phyloP scores from a whole-genome alignment of 108 stramenopile species.

The Epipyxis sp. region DNA sequence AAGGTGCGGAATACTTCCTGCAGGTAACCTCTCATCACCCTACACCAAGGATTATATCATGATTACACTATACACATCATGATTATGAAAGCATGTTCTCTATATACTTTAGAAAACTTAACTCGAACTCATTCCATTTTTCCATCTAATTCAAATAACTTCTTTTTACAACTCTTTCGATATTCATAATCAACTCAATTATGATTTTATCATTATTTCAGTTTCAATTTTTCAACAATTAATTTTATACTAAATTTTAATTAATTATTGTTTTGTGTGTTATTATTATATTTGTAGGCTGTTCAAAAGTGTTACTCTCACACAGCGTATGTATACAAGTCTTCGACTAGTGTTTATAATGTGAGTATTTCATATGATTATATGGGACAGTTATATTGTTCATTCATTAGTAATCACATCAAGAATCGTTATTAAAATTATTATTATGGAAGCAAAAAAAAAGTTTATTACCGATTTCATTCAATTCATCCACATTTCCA shows the following conservation, averaged over 20 bases:
- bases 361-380: not conserved
- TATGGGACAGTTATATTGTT: not conserved
- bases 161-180: no score
- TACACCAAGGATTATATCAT: not conserved
- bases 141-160: not conserved
- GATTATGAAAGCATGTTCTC: not conserved
- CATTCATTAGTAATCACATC: no score
- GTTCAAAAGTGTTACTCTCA: not conserved
- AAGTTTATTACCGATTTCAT: no score
- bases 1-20: not conserved
- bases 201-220: no score
- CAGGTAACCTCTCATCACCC: not conserved
- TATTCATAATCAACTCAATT: no score
- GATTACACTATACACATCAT: not conserved
- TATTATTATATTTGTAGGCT: no score
- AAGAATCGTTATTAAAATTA: no score
- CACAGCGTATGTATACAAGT: not conserved
- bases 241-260: no score
- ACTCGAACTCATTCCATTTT: not conserved
- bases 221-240: no score
- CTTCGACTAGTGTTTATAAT: not conserved
- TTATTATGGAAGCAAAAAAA: no score
- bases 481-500: no score
- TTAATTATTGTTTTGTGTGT: no score
- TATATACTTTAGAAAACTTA: not conserved